Conservation (phyloP, 352 stramenopile species). For the Globisporangium acanthophoron region DNA sequence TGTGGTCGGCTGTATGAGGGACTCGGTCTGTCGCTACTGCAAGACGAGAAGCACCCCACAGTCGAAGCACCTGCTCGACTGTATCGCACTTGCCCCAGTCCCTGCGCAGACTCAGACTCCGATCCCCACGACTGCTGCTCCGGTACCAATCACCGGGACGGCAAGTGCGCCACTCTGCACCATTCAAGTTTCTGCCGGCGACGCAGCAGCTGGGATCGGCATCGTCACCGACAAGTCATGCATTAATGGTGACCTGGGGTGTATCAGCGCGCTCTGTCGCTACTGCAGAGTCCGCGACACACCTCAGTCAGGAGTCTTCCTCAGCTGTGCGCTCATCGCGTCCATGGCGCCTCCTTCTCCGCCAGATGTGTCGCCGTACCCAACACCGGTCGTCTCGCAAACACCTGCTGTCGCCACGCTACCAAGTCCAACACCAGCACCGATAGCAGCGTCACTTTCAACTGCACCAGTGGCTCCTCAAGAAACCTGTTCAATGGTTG, state of each 20-base stretch:
- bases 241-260: constrained; percentile 8
- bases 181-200: constrained; percentile 2
- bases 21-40: constrained; percentile 14
- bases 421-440: background rate
- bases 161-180: constrained; percentile 1
- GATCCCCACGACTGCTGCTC: background rate
- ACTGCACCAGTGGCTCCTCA: constrained; percentile 3
- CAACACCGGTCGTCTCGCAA: background rate
- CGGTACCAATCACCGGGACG: background rate
- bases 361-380: background rate
- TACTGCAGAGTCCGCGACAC: constrained; percentile 37
- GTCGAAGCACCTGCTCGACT: constrained; percentile 14
- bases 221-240: constrained; percentile 14
- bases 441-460: constrained; percentile 1
- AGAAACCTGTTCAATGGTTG: constrained; percentile 2
- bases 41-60: constrained; percentile 11
- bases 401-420: too few species aligned
- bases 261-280: constrained; percentile 14
- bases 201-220: constrained; percentile 11
- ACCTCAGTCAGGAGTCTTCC: constrained; percentile 20
- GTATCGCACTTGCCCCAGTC: background rate
- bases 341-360: background rate
- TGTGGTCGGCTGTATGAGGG: constrained; percentile 8
- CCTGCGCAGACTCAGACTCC: background rate
- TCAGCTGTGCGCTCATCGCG: constrained; percentile 17